A percentile compares a stretch with the other conserved stretches of the same genome.
Conservation (phyloP, 2,329 filamentous ascomycete genomes). For the Raffaelea albimanens region DNA sequence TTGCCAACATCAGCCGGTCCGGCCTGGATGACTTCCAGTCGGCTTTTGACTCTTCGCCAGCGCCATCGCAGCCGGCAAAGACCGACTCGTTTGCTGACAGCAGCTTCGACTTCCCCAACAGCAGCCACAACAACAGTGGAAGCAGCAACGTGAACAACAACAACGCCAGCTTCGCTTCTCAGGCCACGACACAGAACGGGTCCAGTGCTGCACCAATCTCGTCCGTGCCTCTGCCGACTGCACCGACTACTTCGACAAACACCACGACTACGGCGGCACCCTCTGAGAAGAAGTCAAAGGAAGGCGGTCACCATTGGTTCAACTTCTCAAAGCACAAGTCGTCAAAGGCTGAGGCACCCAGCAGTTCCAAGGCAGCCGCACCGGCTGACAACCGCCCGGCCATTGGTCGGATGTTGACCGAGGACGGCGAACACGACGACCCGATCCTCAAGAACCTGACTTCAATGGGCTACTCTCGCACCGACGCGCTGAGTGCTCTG, state of each 20-base stretch:
- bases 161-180: slow-evolving; percentile 21
- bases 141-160: slow-evolving; percentile 50
- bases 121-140: slow-evolving; percentile 29
- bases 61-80: slow-evolving; percentile 33
- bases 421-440: slow-evolving; percentile 76
- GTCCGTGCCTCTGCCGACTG: slow-evolving; percentile 23
- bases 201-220: too few species aligned
- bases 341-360: slow-evolving; percentile 12
- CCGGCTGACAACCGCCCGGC: slow-evolving; percentile 16
- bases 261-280: slow-evolving; percentile 18
- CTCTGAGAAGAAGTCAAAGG: too few species aligned
- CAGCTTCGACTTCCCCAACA: slow-evolving; percentile 49
- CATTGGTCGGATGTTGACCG: slow-evolving; percentile 57
- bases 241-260: slow-evolving; percentile 61
- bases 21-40: slow-evolving; percentile 72
- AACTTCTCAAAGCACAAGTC: background rate
- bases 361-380: slow-evolving; percentile 11
- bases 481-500: slow-evolving; percentile 66
- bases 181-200: too few species aligned
- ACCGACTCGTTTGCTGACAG: slow-evolving; percentile 37
- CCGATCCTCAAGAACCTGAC: slow-evolving; percentile 84
- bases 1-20: slow-evolving; percentile 63
- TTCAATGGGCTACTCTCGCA: slow-evolving; percentile 75
- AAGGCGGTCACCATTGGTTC: too few species aligned
- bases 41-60: slow-evolving; percentile 64